Evolutionary conservation across 2,329 filamentous ascomycete genomes (phyloP), one percentile per base, ranked within the genome.

Genomic region (Alternaria dauci): DNA sequence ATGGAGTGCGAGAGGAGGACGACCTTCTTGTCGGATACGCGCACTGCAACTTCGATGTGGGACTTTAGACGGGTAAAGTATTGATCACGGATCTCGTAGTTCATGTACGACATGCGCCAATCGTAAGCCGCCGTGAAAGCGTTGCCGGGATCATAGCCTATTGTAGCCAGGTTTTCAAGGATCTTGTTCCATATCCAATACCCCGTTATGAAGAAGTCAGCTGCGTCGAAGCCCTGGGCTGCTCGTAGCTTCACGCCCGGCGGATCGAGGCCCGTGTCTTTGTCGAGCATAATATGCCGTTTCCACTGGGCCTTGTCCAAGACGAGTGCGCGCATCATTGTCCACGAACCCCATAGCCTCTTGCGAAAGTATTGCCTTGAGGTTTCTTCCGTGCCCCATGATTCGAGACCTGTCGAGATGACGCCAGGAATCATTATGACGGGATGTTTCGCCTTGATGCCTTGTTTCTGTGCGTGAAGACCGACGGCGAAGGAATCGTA

Each of bases 131-230:
- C 88, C 0, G 87, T 88, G 66, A 89, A 89, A 0, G 88, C 87
- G 70, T 89, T 89, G 2, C 85, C 88, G 86, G 95, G 94, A 74
- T 99, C 95, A 77, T 99, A 99, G 14, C 95, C 95, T 59, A 99
- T 91, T 0, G 93, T 95, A 0, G 95, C 95, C 52, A 99, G 83
- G 73, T 99, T 99, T 80, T 99, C 95, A 51, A 99, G 85, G 62
- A 99, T 97, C 81, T 98, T 98, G 81, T 92, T 97, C 94, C 94
- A 97, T 62, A 99, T 98, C 95, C 95, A 99, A 80, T 99, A 99
- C 5, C 88, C 88, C 2, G 87, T 89, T 66, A 89, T 89, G 79
- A 96, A 95, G 82, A 99, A 99, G 80, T 99, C 95, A 11, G 95
- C 94, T 2, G 95, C 95, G 79, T 99, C 95, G 71, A 99, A 99